Conservation (phyloP, 345 rosid species). For the Noccaea bulbosa region DNA sequence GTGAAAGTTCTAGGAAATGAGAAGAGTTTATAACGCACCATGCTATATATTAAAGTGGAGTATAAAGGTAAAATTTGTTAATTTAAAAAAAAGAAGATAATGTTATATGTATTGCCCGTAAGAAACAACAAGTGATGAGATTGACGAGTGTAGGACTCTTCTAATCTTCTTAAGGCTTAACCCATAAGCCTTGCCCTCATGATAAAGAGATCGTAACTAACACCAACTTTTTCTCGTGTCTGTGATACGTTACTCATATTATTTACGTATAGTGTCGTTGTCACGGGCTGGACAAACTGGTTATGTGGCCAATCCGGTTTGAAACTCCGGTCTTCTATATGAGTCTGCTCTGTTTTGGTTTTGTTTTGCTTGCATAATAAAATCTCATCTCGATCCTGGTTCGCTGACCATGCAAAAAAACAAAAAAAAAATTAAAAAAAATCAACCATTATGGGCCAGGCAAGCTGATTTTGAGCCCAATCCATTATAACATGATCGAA, state of each 20-base stretch:
- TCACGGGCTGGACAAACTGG: conserved; percentile 9
- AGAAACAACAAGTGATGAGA: conserved; percentile 34
- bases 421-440: too few species aligned
- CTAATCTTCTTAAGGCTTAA: conserved; percentile 23
- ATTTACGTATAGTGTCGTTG: conserved; percentile 22
- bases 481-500: neutral
- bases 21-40: neutral
- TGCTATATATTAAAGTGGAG: neutral
- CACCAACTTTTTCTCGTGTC: conserved; percentile 13
- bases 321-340: too few species aligned
- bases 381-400: too few species aligned
- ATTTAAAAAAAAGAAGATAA: neutral
- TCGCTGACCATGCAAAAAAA: too few species aligned
- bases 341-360: too few species aligned
- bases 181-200: conserved; percentile 22
- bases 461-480: neutral
- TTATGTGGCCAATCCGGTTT: neutral
- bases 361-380: too few species aligned
- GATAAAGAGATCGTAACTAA: conserved; percentile 20
- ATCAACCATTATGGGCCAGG: too few species aligned
- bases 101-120: conserved; percentile 20
- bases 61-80: neutral
- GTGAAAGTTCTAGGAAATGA: neutral
- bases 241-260: conserved; percentile 25
- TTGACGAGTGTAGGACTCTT: conserved; percentile 40